These are phyloP conservation scores for Hylodesmum podocarpum DNA, from an alignment of 306 rosid genomes.

Conservation along the genomic window DNA sequence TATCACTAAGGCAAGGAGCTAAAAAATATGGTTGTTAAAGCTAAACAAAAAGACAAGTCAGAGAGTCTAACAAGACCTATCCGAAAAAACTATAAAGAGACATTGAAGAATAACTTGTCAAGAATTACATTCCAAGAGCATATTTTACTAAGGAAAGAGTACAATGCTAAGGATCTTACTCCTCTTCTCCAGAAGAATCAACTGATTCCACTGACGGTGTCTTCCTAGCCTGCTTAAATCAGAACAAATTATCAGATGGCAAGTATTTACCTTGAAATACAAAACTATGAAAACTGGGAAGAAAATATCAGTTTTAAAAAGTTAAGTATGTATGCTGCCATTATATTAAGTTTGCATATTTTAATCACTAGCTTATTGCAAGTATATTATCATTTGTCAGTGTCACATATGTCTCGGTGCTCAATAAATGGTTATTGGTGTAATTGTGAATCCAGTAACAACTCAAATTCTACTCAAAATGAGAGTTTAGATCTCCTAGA, in stretches of 20 bases:
- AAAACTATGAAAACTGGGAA: neutral
- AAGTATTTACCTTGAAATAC: neutral
- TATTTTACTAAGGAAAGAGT: neutral
- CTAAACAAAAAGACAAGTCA: neutral
- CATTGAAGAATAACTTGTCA: neutral
- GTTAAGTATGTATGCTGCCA: neutral
- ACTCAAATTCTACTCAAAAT: neutral
- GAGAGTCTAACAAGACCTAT: neutral
- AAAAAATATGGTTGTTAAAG: neutral
- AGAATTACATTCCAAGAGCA: neutral
- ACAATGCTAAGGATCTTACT: constrained; percentile 59
- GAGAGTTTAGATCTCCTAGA: neutral
- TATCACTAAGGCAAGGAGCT: constrained; percentile 1
- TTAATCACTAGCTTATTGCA: neutral
- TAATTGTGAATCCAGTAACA: neutral
- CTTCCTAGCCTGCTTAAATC: constrained; percentile 77
- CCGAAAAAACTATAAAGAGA: neutral
- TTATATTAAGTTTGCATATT: neutral
- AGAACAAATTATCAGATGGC: constrained; percentile 36
- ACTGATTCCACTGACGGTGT: constrained; percentile 90
- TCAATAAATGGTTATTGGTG: neutral
- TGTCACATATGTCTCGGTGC: neutral
- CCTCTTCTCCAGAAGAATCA: constrained; percentile 99
- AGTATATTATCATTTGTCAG: neutral
- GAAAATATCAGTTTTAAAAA: constrained; percentile 5